phyloP scores from a whole-genome alignment of 305 asterid genomes.

The Rubia balearica region DNA sequence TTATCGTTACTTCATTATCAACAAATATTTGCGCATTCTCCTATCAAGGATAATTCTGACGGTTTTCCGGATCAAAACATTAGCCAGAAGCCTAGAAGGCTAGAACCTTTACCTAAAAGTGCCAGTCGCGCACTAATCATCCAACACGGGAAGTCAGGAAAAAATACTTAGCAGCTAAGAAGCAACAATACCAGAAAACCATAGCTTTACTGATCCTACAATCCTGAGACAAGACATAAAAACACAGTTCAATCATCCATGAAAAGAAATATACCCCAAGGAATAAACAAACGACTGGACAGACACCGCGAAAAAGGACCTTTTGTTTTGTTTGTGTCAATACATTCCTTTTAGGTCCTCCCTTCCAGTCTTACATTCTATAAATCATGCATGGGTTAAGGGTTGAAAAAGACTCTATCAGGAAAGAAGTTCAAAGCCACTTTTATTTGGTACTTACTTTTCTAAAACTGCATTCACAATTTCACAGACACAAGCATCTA shows the following conservation, averaged over 20 bases:
- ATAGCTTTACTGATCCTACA: neutral
- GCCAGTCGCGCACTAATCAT: neutral
- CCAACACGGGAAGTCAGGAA: neutral
- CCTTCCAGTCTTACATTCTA: neutral
- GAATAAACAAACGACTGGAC: neutral
- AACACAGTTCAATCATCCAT: neutral
- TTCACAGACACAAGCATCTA: neutral
- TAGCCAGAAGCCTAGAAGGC: neutral
- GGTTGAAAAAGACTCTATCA: neutral
- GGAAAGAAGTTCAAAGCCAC: neutral
- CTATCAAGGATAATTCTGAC: neutral
- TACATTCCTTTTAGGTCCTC: no score
- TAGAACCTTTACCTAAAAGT: neutral
- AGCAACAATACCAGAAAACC: neutral
- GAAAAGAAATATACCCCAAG: neutral
- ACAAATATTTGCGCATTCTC: neutral
- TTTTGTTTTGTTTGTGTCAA: constrained; percentile 29
- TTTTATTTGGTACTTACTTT: neutral
- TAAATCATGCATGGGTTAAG: neutral
- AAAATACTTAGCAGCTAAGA: neutral
- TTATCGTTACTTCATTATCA: neutral
- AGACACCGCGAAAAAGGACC: constrained; percentile 9
- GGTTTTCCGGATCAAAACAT: neutral
- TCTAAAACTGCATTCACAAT: neutral
- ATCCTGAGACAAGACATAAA: neutral